A percentile compares a stretch with the other conserved stretches of the same genome.
These are phyloP conservation scores for Perilla frutescens DNA, from an alignment of 257 asterid species.

Conservation along the genomic window DNA sequence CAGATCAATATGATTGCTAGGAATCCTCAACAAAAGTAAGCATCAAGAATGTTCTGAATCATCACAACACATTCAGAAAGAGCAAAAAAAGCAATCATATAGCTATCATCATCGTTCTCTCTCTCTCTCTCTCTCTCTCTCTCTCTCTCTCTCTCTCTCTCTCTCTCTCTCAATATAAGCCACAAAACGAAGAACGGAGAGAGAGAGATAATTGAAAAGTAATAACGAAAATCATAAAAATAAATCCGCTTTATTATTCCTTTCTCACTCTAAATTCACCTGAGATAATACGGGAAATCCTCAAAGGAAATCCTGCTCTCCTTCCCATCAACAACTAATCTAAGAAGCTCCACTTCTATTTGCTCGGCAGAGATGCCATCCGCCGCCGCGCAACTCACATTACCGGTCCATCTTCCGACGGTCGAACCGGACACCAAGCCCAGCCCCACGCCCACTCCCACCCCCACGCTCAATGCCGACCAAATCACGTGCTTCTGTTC, in stretches of 20 bases:
- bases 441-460: constrained; percentile 87
- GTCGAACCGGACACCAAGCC: constrained; percentile 79
- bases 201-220: neutral
- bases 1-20: constrained; percentile 8
- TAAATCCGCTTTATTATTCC: neutral
- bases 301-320: constrained; percentile 60
- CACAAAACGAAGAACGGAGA: neutral
- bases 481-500: constrained; percentile 76
- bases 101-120: neutral
- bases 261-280: constrained; percentile 46
- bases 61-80: constrained; percentile 11
- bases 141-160: neutral
- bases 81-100: constrained; percentile 8
- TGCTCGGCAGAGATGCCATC: constrained; percentile 66
- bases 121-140: neutral
- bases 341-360: constrained; percentile 67
- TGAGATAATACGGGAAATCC: constrained; percentile 84
- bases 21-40: constrained; percentile 30
- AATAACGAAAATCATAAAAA: neutral
- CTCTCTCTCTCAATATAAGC: neutral
- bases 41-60: constrained; percentile 28
- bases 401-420: constrained; percentile 63
- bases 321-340: constrained; percentile 67
- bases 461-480: constrained; percentile 93
- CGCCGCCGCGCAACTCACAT: constrained; percentile 30